phyloP scores from a whole-genome alignment of 208 protist genomes.

The Leishmania tropica region DNA sequence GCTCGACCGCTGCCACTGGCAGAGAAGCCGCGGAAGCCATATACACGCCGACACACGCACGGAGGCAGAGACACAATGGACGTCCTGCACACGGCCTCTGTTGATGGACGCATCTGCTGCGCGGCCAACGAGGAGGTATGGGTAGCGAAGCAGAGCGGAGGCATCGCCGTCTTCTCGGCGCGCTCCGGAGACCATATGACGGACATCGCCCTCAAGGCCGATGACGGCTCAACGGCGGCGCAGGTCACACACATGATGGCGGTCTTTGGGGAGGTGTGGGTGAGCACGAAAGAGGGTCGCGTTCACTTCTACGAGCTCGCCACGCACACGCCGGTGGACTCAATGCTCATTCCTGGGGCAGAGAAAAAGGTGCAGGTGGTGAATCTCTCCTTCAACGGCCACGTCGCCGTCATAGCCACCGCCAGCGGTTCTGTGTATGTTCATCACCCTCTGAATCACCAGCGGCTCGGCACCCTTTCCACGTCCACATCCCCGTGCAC shows the following conservation, averaged over 20 bases:
- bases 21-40: too few species aligned
- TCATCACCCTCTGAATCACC: slow-evolving; percentile 47
- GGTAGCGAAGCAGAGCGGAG: slow-evolving; percentile 62
- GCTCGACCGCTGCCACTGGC: not conserved
- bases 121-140: slow-evolving; percentile 66
- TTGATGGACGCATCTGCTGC: slow-evolving; percentile 57
- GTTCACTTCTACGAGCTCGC: slow-evolving; percentile 48
- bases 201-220: slow-evolving; percentile 31
- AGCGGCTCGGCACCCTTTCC: slow-evolving; percentile 39
- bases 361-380: slow-evolving; percentile 50
- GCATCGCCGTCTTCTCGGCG: slow-evolving; percentile 50
- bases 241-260: slow-evolving; percentile 42
- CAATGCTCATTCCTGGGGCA: slow-evolving; percentile 34
- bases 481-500: slow-evolving; percentile 46
- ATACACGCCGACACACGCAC: not conserved
- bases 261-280: slow-evolving; percentile 74
- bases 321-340: slow-evolving; percentile 17
- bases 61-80: slow-evolving; percentile 12
- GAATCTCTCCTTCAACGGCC: slow-evolving; percentile 61
- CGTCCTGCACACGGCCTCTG: slow-evolving; percentile 17
- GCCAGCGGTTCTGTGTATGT: slow-evolving; percentile 52
- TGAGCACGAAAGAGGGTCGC: slow-evolving; percentile 40
- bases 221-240: slow-evolving; percentile 14
- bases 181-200: slow-evolving; percentile 21
- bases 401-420: slow-evolving; percentile 46